A percentile compares a stretch with the other conserved stretches of the same genome.
These are phyloP conservation scores for Colletotrichum viniferum DNA, from an alignment of 2,329 filamentous ascomycete species.

Conservation along the genomic window DNA sequence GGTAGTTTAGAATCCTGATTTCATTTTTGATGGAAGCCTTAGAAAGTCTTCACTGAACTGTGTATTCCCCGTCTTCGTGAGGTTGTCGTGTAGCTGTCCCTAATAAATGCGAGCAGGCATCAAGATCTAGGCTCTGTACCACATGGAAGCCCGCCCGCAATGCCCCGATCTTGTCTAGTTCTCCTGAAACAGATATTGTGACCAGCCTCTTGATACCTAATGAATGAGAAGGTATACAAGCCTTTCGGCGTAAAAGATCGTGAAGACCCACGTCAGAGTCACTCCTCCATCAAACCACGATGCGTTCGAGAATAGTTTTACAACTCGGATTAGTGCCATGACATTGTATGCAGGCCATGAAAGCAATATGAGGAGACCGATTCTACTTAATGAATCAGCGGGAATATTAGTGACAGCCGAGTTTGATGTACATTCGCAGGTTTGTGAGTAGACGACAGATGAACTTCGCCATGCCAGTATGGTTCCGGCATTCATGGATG, in stretches of 20 bases:
- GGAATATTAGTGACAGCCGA: background rate
- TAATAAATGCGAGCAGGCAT: no score
- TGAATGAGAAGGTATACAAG: background rate
- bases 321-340: rapidly evolving
- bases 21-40: background rate
- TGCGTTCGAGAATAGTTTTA: background rate
- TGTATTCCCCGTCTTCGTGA: rapidly evolving
- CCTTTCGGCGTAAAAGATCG: background rate
- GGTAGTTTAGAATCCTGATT: background rate
- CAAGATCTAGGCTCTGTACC: background rate
- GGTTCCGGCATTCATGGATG: background rate
- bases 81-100: background rate
- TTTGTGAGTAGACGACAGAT: background rate
- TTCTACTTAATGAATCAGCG: background rate
- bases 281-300: background rate
- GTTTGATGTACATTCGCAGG: background rate
- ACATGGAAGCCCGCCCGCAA: background rate
- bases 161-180: background rate
- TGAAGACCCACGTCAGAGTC: rapidly evolving
- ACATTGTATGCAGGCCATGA: background rate
- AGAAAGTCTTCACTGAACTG: background rate
- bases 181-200: rapidly evolving
- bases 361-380: background rate
- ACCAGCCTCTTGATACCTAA: background rate
- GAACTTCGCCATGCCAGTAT: background rate